Conservation (phyloP, 371 early-diverging fungal genomes). For the Basidiobolus meristosporus region DNA sequence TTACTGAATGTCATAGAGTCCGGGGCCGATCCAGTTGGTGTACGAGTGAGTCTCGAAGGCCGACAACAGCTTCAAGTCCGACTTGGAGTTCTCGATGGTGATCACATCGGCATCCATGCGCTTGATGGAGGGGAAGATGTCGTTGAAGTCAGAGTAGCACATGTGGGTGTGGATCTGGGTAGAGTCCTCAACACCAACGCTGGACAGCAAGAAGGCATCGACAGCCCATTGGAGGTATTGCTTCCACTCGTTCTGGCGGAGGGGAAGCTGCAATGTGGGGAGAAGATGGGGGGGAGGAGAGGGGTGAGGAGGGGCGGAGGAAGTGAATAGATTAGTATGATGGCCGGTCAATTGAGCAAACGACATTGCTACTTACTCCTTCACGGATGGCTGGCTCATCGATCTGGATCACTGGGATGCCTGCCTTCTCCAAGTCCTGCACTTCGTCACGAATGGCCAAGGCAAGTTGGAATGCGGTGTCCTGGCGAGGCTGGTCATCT, state of each 20-base stretch:
- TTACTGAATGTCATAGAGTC: slow-evolving; percentile 94
- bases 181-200: slow-evolving; percentile 64
- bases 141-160: slow-evolving; percentile 97
- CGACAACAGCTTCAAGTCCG: slow-evolving; percentile 78
- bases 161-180: slow-evolving; percentile 95
- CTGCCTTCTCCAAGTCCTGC: slow-evolving; percentile 75
- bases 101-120: slow-evolving; percentile 87
- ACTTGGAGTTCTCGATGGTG: slow-evolving; percentile 92
- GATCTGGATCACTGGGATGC: slow-evolving; percentile 86
- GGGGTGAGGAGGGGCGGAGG: too few species aligned
- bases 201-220: slow-evolving; percentile 78
- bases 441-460: slow-evolving; percentile 95
- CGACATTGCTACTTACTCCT: too few species aligned
- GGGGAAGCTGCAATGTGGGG: too few species aligned
- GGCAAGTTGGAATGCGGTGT: slow-evolving; percentile 77
- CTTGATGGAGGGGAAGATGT: slow-evolving; percentile 83
- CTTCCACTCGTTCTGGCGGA: slow-evolving; percentile 72
- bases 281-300: too few species aligned
- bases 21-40: slow-evolving; percentile 85
- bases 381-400: slow-evolving; percentile 98
- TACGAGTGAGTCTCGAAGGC: slow-evolving; percentile 73
- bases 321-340: too few species aligned
- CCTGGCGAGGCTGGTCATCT: slow-evolving; percentile 77
- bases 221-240: slow-evolving; percentile 91
- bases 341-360: too few species aligned